Evolutionary conservation across 495 filamentous ascomycete genomes (phyloP).

Genomic region (Trichoderma reesei): DNA sequence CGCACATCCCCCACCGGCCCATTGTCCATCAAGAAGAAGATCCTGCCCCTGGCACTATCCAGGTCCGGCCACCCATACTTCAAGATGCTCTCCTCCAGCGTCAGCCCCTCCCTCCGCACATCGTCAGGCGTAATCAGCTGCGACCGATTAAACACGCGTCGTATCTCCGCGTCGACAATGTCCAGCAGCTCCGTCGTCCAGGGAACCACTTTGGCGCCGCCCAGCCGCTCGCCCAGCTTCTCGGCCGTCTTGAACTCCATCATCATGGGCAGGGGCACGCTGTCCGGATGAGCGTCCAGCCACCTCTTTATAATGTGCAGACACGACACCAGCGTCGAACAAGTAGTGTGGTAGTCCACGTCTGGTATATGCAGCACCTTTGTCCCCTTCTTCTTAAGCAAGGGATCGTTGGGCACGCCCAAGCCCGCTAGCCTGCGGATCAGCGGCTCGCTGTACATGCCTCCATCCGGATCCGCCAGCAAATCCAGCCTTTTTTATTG

Average conservation of each 20-base stretch:
- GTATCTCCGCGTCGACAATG: constrained; percentile 21
- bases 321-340: constrained; percentile 20
- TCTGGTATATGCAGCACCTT: constrained; percentile 24
- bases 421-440: constrained; percentile 16
- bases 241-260: constrained; percentile 21
- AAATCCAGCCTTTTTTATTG: constrained; percentile 15
- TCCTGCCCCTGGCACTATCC: constrained; percentile 14
- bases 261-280: constrained; percentile 23
- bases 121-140: constrained; percentile 21
- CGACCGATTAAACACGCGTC: constrained; percentile 16
- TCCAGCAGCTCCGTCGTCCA: constrained; percentile 15
- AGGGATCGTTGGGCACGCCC: constrained; percentile 11
- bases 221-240: constrained; percentile 11
- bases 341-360: constrained; percentile 18
- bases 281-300: constrained; percentile 18
- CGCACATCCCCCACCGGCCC: constrained; percentile 13
- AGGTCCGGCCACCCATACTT: constrained; percentile 20
- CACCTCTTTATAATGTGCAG: constrained; percentile 18
- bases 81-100: constrained; percentile 19
- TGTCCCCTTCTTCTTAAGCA: constrained; percentile 16
- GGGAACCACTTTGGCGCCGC: constrained; percentile 10
- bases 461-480: constrained; percentile 20
- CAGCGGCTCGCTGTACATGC: constrained; percentile 18
- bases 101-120: constrained; percentile 14
- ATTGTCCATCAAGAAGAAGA: constrained; percentile 24